Evolutionary conservation across 352 stramenopile species (phyloP).

Genomic region (Pythium rishiriense): DNA sequence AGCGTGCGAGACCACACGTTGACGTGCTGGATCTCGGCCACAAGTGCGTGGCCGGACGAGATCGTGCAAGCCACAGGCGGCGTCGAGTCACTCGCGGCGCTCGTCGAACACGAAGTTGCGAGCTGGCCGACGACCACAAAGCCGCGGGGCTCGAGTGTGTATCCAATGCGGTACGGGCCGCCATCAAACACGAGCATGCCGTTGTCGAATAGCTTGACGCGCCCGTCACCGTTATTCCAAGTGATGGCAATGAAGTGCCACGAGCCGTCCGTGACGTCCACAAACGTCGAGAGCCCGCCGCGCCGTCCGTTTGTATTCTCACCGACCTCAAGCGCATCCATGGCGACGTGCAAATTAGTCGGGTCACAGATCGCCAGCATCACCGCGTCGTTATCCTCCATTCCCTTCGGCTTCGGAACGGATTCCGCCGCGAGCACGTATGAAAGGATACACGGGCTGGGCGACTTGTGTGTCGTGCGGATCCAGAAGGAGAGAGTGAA

Average conservation of each 20-base stretch:
- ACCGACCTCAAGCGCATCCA: slow-evolving; percentile 38
- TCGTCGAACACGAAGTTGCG: slow-evolving; percentile 18
- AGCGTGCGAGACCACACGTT: slow-evolving; percentile 59
- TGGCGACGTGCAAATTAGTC: slow-evolving; percentile 51
- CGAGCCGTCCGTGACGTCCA: slow-evolving; percentile 61
- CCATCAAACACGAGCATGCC: slow-evolving; percentile 70
- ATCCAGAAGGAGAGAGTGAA: slow-evolving; percentile 70
- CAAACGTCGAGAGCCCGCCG: slow-evolving; percentile 44
- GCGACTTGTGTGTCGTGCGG: slow-evolving; percentile 37
- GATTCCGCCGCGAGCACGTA: slow-evolving; percentile 32
- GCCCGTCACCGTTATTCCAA: slow-evolving; percentile 59
- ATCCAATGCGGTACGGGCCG: slow-evolving; percentile 49
- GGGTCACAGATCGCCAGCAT: slow-evolving; percentile 60
- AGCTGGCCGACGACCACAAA: slow-evolving; percentile 53
- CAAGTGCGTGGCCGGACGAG: slow-evolving; percentile 29
- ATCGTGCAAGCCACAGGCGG: slow-evolving; percentile 32
- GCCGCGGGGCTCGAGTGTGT: slow-evolving; percentile 31
- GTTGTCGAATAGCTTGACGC: slow-evolving; percentile 60
- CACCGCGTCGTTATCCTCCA: slow-evolving; percentile 17
- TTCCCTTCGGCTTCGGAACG: not conserved
- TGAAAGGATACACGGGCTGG: slow-evolving; percentile 45
- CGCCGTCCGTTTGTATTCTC: not conserved
- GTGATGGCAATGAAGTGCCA: slow-evolving; percentile 70
- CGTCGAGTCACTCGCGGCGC: not conserved
- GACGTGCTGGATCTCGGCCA: slow-evolving; percentile 57